These are phyloP conservation scores for Pichia kudriavzevii DNA, from an alignment of 1,139 yeast genomes.

Conservation along the genomic window DNA sequence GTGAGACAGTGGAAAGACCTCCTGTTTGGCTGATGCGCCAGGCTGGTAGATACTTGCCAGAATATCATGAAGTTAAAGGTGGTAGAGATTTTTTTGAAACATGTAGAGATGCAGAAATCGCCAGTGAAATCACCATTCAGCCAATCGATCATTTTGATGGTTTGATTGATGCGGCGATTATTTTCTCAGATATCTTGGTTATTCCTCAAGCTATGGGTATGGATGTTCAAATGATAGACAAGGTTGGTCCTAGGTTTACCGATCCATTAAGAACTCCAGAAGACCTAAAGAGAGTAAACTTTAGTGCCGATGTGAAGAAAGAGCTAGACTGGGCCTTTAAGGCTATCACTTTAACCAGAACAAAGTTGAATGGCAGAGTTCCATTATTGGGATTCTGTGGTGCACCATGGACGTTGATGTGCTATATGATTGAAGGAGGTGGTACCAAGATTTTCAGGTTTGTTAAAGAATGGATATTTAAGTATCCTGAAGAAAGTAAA, in stretches of 20 bases:
- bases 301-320: slow-evolving; percentile 60
- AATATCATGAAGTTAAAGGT: slow-evolving; percentile 84
- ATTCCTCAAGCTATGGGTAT: slow-evolving; percentile 99
- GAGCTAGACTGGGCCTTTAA: slow-evolving; percentile 92
- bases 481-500: slow-evolving; percentile 67
- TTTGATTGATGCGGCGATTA: slow-evolving; percentile 90
- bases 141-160: slow-evolving; percentile 90
- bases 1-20: slow-evolving; percentile 87
- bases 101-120: slow-evolving; percentile 89
- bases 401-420: slow-evolving; percentile 96
- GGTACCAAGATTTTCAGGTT: slow-evolving; percentile 86
- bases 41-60: slow-evolving; percentile 86
- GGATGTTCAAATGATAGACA: slow-evolving; percentile 89
- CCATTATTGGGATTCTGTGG: slow-evolving; percentile 95
- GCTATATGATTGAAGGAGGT: slow-evolving; percentile 97
- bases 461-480: slow-evolving; percentile 89
- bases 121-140: slow-evolving; percentile 90
- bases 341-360: slow-evolving; percentile 82
- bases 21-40: slow-evolving; percentile 98
- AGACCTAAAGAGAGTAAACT: slow-evolving; percentile 51
- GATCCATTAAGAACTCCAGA: slow-evolving; percentile 72
- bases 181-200: slow-evolving; percentile 89
- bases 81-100: slow-evolving; percentile 87
- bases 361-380: slow-evolving; percentile 77
- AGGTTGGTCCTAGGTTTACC: slow-evolving; percentile 90